Evolutionary conservation across 2,329 filamentous ascomycete species (phyloP).

Genomic region (Colletotrichum noveboracense): DNA sequence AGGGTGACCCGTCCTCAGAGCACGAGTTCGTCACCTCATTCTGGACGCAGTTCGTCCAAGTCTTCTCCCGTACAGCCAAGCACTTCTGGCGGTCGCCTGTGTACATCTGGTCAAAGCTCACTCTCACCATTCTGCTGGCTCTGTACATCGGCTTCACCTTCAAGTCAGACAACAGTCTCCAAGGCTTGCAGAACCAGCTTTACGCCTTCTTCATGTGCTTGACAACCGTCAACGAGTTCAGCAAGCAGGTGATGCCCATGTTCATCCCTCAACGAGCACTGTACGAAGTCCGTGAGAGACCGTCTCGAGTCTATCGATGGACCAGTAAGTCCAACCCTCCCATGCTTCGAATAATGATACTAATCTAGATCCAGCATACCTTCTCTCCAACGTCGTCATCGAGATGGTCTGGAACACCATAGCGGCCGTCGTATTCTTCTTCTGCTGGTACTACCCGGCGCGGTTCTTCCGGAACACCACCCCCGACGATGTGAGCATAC

Average conservation of each 20-base stretch:
- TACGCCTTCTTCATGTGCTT: constrained; percentile 73
- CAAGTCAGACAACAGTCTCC: constrained; percentile 58
- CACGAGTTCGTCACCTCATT: constrained; percentile 77
- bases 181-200: constrained; percentile 72
- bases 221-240: constrained; percentile 69
- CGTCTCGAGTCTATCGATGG: constrained; percentile 63
- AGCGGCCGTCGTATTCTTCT: constrained; percentile 67
- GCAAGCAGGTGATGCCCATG: constrained; percentile 72
- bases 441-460: constrained; percentile 75
- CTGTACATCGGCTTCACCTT: constrained; percentile 75
- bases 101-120: constrained; percentile 72
- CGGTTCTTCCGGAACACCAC: constrained; percentile 65
- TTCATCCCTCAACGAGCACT: constrained; percentile 70
- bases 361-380: background rate
- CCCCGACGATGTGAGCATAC: constrained; percentile 3
- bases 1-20: constrained; percentile 4
- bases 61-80: constrained; percentile 67
- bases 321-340: background rate
- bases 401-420: constrained; percentile 75
- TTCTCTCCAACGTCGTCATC: constrained; percentile 54
- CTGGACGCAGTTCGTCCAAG: constrained; percentile 61
- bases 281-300: constrained; percentile 72
- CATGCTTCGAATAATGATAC: background rate
- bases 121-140: constrained; percentile 50
- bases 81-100: constrained; percentile 77